Evolutionary conservation across 1,139 yeast species (phyloP).

Genomic region (Yamadazyma triangularis): DNA sequence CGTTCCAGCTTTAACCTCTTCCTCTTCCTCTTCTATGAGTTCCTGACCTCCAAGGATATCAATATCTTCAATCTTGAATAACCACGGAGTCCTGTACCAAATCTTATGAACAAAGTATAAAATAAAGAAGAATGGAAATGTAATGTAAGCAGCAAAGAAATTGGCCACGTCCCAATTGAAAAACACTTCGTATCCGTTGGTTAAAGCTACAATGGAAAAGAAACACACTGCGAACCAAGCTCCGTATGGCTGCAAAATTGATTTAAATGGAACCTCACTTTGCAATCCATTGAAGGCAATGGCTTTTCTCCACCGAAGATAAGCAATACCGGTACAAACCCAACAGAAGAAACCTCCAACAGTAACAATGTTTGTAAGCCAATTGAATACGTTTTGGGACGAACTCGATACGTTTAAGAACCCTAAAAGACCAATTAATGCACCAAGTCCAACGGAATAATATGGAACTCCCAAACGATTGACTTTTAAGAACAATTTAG

Average conservation of each 20-base stretch:
- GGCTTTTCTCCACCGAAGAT: slow-evolving; percentile 54
- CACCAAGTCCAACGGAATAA: slow-evolving; percentile 17
- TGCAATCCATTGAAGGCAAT: slow-evolving; percentile 27
- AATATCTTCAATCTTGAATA: slow-evolving; percentile 32
- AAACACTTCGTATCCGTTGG: slow-evolving; percentile 52
- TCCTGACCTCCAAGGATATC: slow-evolving; percentile 45
- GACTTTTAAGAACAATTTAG: slow-evolving; percentile 29
- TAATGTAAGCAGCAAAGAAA: slow-evolving; percentile 54
- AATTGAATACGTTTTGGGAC: slow-evolving; percentile 53
- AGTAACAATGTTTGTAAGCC: slow-evolving; percentile 69
- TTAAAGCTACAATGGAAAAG: slow-evolving; percentile 35
- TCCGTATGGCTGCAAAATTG: slow-evolving; percentile 42
- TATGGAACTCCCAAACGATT: slow-evolving; percentile 36
- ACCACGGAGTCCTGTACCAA: slow-evolving; percentile 21
- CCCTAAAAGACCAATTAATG: slow-evolving; percentile 43
- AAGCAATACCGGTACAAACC: slow-evolving; percentile 48
- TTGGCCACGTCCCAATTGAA: slow-evolving; percentile 40
- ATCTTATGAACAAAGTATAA: slow-evolving; percentile 20
- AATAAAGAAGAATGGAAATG: slow-evolving; percentile 20
- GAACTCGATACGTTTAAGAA: slow-evolving; percentile 57
- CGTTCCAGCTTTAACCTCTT: slow-evolving; percentile 20
- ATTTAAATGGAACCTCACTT: slow-evolving; percentile 30
- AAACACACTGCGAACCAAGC: slow-evolving; percentile 41
- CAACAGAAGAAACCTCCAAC: slow-evolving; percentile 70
- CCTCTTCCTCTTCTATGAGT: slow-evolving; percentile 36